These are phyloP conservation scores for Lipomyces mesembrius DNA, from an alignment of 805 yeast species.

Conservation along the genomic window DNA sequence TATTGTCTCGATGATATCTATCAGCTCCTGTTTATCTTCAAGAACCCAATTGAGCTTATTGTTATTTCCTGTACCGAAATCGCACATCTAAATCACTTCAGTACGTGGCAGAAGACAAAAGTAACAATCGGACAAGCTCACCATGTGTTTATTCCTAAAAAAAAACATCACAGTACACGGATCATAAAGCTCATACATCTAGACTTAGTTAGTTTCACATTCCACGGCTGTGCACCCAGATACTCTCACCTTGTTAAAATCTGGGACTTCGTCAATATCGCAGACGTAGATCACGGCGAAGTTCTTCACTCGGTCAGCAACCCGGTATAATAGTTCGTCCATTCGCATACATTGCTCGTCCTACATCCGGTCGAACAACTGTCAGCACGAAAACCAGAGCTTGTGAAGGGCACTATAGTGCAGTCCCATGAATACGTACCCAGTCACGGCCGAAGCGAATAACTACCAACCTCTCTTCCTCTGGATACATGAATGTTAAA, in stretches of 20 bases:
- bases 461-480: conserved; percentile 84
- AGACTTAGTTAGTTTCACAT: conserved; percentile 48
- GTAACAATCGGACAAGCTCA: conserved; percentile 5
- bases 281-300: conserved; percentile 88
- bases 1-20: conserved; percentile 86
- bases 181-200: conserved; percentile 87
- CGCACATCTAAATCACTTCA: conserved; percentile 69
- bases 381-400: neutral
- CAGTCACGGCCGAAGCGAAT: conserved; percentile 83
- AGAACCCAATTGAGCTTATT: conserved; percentile 85
- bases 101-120: neutral
- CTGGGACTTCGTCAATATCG: conserved; percentile 87
- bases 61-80: conserved; percentile 97
- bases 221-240: neutral
- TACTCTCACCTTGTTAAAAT: conserved; percentile 60
- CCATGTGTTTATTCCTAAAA: conserved; percentile 61
- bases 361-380: conserved; percentile 15
- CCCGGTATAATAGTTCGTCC: conserved; percentile 81
- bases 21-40: conserved; percentile 82
- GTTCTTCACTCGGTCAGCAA: conserved; percentile 82
- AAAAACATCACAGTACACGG: conserved; percentile 94
- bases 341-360: conserved; percentile 82
- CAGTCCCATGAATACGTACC: conserved; percentile 36
- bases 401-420: neutral
- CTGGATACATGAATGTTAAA: conserved; percentile 45